These are phyloP conservation scores for Trebouxiophyceae sp. DNA, from an alignment of 163 green algal species.

Conservation along the genomic window DNA sequence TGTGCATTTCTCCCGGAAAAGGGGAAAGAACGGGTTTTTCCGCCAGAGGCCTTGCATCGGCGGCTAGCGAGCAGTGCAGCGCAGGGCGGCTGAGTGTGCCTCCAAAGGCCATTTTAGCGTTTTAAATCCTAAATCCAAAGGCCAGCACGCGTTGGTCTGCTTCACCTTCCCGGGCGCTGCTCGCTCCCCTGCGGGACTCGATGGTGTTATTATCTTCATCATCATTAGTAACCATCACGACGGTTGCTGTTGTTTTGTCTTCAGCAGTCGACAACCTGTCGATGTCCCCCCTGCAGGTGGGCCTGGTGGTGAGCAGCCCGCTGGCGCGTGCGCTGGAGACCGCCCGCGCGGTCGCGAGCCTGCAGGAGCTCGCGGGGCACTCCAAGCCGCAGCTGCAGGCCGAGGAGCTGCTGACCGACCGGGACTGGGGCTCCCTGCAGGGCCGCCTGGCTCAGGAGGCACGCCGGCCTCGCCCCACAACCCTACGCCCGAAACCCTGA, in stretches of 20 bases:
- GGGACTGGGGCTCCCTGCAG: conserved; percentile 29
- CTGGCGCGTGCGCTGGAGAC: conserved; percentile 30
- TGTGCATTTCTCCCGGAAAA: too few relatives aligned
- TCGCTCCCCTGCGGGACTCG: too few relatives aligned
- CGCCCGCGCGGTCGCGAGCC: conserved; percentile 27
- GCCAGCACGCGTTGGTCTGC: too few relatives aligned
- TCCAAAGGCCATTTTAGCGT: too few relatives aligned
- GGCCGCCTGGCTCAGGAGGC: conserved; percentile 20
- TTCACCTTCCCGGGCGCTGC: too few relatives aligned
- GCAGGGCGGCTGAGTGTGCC: too few relatives aligned
- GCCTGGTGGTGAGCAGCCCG: conserved; percentile 33
- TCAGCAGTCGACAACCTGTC: neutral
- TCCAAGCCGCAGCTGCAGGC: conserved; percentile 18
- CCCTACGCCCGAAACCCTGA: too few relatives aligned
- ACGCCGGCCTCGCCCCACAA: too few relatives aligned
- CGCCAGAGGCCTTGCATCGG: too few relatives aligned
- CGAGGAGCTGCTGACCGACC: conserved; percentile 27
- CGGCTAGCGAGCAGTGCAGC: too few relatives aligned
- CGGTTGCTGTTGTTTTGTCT: neutral
- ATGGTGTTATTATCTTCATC: neutral
- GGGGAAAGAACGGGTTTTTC: too few relatives aligned
- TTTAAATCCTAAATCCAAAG: too few relatives aligned
- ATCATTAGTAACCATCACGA: neutral
- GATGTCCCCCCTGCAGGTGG: conserved; percentile 14
- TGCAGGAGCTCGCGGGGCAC: conserved; percentile 21